Evolutionary conservation across 768 basidiomycete genomes (phyloP).

Genomic region (Botryobasidium botryosum): DNA sequence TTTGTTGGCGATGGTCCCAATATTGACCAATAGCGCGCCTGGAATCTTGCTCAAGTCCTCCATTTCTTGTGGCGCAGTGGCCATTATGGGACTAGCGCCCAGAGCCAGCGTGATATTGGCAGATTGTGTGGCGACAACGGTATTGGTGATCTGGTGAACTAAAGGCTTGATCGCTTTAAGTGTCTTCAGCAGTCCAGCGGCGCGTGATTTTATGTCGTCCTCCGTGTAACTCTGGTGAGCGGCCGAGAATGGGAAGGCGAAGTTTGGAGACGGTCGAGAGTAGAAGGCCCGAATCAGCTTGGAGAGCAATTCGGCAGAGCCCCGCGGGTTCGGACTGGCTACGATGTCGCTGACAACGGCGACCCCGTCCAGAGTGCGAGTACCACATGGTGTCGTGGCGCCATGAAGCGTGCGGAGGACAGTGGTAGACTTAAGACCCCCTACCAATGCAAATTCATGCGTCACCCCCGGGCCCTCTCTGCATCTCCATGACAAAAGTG

Average conservation of each 20-base stretch:
- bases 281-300: conserved; percentile 30
- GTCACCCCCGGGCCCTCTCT: conserved; percentile 74
- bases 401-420: conserved; percentile 61
- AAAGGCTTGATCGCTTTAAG: conserved; percentile 3
- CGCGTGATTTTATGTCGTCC: background rate
- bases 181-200: background rate
- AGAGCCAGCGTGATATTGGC: conserved; percentile 81
- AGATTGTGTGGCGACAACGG: conserved; percentile 74
- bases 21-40: conserved; percentile 65
- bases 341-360: conserved; percentile 84
- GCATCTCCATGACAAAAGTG: conserved; percentile 26
- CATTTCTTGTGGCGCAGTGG: conserved; percentile 68
- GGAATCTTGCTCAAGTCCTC: conserved; percentile 50
- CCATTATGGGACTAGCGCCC: conserved; percentile 89
- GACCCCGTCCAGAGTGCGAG: conserved; percentile 54
- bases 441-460: conserved; percentile 25
- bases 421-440: conserved; percentile 73
- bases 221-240: background rate
- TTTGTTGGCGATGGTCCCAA: conserved; percentile 55
- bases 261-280: background rate
- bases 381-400: conserved; percentile 34
- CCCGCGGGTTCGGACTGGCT: conserved; percentile 37
- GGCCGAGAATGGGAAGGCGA: background rate
- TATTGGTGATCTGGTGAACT: conserved; percentile 60
- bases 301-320: conserved; percentile 31